Percentiles rank a stretch among this genome's conserved stretches.
Evolutionary conservation across 2,329 filamentous ascomycete genomes (phyloP).

Genomic region (Colletotrichum sidae): DNA sequence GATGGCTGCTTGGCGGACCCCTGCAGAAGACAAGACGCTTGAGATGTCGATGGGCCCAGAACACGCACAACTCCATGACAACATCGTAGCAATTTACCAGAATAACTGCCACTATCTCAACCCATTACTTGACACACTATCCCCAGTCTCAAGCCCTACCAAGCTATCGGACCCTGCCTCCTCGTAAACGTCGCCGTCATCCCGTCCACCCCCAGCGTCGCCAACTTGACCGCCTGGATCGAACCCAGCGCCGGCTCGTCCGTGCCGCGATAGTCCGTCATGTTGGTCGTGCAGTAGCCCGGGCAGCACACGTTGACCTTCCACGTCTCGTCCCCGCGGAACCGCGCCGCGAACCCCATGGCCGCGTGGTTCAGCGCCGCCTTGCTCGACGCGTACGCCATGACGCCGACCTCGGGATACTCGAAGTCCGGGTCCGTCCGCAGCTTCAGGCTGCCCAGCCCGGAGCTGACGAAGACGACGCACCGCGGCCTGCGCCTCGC

Average conservation of each 20-base stretch:
- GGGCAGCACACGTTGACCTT: slow-evolving; percentile 34
- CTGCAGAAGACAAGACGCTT: neutral
- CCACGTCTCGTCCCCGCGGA: slow-evolving; percentile 15
- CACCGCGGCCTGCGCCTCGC: slow-evolving; percentile 10
- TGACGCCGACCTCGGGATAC: neutral
- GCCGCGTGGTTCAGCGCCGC: slow-evolving; percentile 29
- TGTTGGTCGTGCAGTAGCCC: slow-evolving; percentile 28
- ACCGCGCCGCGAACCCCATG: slow-evolving; percentile 17
- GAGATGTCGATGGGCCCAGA: no score
- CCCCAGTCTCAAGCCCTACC: neutral
- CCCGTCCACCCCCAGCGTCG: slow-evolving; percentile 25
- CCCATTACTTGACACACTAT: no score
- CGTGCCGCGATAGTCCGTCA: slow-evolving; percentile 13
- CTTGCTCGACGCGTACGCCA: slow-evolving; percentile 32
- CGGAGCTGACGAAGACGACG: slow-evolving; percentile 27
- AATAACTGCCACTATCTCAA: no score
- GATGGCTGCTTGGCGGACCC: neutral
- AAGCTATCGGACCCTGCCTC: slow-evolving; percentile 13
- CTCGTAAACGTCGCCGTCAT: slow-evolving; percentile 18
- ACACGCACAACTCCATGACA: no score
- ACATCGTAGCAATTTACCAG: no score
- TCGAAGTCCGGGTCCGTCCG: slow-evolving; percentile 4
- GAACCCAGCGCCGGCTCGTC: slow-evolving; percentile 30
- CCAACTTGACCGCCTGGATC: slow-evolving; percentile 22
- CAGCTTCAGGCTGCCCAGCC: slow-evolving; percentile 20